These are phyloP conservation scores for Cnidoscolus chayamansa DNA, from an alignment of 441 rosid species.

Conservation along the genomic window DNA sequence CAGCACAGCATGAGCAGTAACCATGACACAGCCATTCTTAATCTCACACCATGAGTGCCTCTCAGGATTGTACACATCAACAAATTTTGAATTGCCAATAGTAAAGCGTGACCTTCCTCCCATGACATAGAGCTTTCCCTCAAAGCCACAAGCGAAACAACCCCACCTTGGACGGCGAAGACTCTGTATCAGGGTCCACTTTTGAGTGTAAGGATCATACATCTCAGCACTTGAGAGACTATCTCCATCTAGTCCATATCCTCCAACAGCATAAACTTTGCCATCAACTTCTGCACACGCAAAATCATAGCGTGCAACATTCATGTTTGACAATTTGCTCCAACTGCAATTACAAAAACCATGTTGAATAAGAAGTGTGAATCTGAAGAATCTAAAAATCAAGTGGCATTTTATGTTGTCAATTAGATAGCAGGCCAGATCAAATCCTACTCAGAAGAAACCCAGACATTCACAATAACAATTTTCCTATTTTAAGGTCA, in stretches of 20 bases:
- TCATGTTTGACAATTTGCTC: constrained; percentile 76
- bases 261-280: constrained; percentile 78
- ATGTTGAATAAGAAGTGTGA: constrained; percentile 2
- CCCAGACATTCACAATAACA: background rate
- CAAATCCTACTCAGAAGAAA: background rate
- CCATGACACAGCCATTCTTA: constrained; percentile 94
- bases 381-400: background rate
- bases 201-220: constrained; percentile 60
- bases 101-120: constrained; percentile 98
- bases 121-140: constrained; percentile 90
- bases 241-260: constrained; percentile 65
- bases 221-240: constrained; percentile 82
- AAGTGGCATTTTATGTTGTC: background rate
- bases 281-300: constrained; percentile 90
- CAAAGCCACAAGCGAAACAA: constrained; percentile 74
- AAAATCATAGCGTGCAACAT: constrained; percentile 78
- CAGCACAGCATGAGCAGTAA: constrained; percentile 86
- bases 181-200: constrained; percentile 71
- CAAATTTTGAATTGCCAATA: constrained; percentile 77
- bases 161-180: constrained; percentile 93
- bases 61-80: constrained; percentile 78
- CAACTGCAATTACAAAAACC: constrained; percentile 51
- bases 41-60: constrained; percentile 64
- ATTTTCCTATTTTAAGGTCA: background rate
- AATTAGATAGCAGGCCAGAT: background rate